Evolutionary conservation across 257 asterid genomes (phyloP).

Genomic region (Craterostigma plantagineum): DNA sequence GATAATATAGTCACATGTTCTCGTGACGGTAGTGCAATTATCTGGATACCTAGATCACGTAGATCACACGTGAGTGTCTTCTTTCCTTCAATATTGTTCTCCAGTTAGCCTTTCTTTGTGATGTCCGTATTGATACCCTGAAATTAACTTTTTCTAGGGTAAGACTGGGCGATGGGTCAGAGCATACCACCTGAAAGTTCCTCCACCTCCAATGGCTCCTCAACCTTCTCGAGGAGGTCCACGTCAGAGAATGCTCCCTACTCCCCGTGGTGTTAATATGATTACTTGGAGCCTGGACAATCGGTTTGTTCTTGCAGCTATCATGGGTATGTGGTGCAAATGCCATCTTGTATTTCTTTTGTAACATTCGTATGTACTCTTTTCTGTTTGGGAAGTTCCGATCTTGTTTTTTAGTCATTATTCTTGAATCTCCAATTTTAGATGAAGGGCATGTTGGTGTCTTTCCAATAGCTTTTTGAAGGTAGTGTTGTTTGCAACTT

Average conservation of each 20-base stretch:
- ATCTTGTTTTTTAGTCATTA: no score
- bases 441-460: no score
- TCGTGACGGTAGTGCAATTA: constrained; percentile 98
- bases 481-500: no score
- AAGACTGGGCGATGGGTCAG: constrained; percentile 85
- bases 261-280: constrained; percentile 99
- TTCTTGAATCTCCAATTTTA: no score
- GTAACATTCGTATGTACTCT: neutral
- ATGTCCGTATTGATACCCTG: constrained; percentile 2
- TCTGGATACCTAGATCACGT: constrained; percentile 95
- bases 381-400: neutral
- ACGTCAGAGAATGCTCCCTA: constrained; percentile 93
- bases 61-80: constrained; percentile 83
- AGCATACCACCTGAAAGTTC: constrained; percentile 97
- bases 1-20: constrained; percentile 95
- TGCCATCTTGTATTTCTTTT: neutral
- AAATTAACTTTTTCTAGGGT: constrained; percentile 29
- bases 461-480: no score
- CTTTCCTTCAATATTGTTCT: constrained; percentile 2
- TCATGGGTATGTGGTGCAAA: constrained; percentile 60
- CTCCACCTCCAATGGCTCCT: constrained; percentile 97
- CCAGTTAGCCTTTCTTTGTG: constrained; percentile 3
- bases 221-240: constrained; percentile 99
- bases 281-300: constrained; percentile 96
- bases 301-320: constrained; percentile 99